Evolutionary conservation across 805 yeast species (phyloP), one percentile per base, ranked within the genome.

Genomic region (Candida boleticola): DNA sequence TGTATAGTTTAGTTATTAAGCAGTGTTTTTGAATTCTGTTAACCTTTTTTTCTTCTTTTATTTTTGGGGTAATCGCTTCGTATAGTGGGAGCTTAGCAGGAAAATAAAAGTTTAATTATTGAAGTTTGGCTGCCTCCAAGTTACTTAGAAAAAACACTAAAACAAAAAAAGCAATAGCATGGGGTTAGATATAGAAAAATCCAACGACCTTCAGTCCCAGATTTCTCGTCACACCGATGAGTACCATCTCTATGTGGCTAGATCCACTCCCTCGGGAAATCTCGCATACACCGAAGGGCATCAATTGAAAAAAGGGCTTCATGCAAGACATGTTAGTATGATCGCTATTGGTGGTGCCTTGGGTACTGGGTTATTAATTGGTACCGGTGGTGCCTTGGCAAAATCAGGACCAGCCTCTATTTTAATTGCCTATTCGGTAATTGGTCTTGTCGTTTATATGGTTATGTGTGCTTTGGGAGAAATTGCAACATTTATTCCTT

Each of bases 311-410:
- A 69, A 71, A 45, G 64, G 64, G 39, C 55, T 73, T 45, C 66
- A 73, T 48, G 75, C 85, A 37, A 61, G 89, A 40, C 89, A 83
- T 54, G 72, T 82, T 48, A 73, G 80, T 42, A 80, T 83, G 85
- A 80, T 83, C 55, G 85, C 93, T 49, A 79, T 87, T 50, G 95
- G 93, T 51, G 92, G 93, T 51, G 86, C 92, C 6, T 64, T 86
- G 40, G 93, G 93, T 42, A 85, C 93, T 1, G 95, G 90, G 55
- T 70, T 86, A 43, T 68, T 86, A 49, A 82, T 86, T 50, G 89
- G 90, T 53, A 83, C 90, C 2, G 89, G 89, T 43, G 65, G 80
- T 13, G 82, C 90, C 1, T 69, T 86, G 42, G 68, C 73, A n/a
- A 59, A 72, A 10, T 89, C 87, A 11, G 95, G 95, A 5, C 92